Base-by-base conservation (phyloP, 1,284 basidiomycete genomes). In the Fomes fomentarius region DNA sequence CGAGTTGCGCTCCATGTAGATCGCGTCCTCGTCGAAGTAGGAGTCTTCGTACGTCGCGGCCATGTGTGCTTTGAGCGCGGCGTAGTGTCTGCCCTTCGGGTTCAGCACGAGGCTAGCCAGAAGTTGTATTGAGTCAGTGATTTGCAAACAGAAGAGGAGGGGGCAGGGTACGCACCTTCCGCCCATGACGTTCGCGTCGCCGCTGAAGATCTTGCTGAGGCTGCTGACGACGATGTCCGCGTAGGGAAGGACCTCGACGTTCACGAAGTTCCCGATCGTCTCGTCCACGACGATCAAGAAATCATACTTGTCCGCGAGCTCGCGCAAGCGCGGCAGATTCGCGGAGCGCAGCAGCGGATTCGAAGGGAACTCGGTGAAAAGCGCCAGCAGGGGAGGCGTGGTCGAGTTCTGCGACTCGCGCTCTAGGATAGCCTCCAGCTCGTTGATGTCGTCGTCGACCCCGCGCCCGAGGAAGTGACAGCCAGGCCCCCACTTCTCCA, bases 1-100 rank as follows among this genome's bases (percentile, higher is more conserved):
- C 19, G 94, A 97, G 74, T 99, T 99, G 63, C 96, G 90, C 71
- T 99, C 96, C 89, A 99, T 92, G 77, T 90, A 98, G 50, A 98
- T 86, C 30, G 94, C 94, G 69, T 99, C 97, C 71, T 96, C 93
- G 66, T 85, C 82, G 68, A 91, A 98, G 74, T 93, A 97, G 24
- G 78, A 78, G 69, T 99, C 96, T 71, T 97, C 92, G 71, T 90
- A 98, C 72, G 77, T 10, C 72, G 68, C n/a, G 73, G 54, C 64
- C 61, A 96, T 74, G 41, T 83, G 74, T 0, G 70, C 65, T 64
- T 90, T 92, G 42, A 99, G 81, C 0, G 72, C 57, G 0, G 69
- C 48, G 65, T 96, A 95, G 63, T 91, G 82, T 1, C 76, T 80
- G 1, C 85, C 78, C 62, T 80, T 77, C 0, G 96, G 94, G 69